Evolutionary conservation across 106 monocot genomes (phyloP), one percentile per base, ranked within the genome.

Genomic region (Dendrobium huoshanense): DNA sequence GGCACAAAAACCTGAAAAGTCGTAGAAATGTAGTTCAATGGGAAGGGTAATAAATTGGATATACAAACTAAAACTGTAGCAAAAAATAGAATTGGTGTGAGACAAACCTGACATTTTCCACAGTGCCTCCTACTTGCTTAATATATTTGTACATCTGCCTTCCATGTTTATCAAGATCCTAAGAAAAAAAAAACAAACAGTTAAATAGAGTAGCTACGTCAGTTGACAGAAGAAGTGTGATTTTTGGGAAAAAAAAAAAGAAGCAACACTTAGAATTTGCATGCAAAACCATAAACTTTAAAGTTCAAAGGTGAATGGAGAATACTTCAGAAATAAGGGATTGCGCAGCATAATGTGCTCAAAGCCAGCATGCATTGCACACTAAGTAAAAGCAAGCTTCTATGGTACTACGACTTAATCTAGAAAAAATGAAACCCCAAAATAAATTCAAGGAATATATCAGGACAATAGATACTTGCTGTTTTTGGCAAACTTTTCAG

Each of bases 81-180:
- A 65, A 24, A 58, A 31, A 70, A 15, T 70, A 70, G 9, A 70
- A 37, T 17, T 5, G 37, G 24, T 37, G 70, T 22, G 20, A 56
- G 54, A 20, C 79, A 75, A 75, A 93, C 95, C 89, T 93, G n/a
- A 88, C 91, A 83, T 67, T 93, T 47, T 93, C 91, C 55, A 88
- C 55, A 0, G 81, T 93, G 20, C 88, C 88, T 54, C 79, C 85
- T 81, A 91, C 75, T 85, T 93, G 91, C 25, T 81, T 84, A 13
- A 96, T 67, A 70, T 56, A 80, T 61, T 88, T 90, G 27, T 72
- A 75, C 74, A 96, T 90, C 80, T 88, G 88, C 44, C 90, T 68
- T 40, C 81, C 91, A 81, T 75, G 84, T 67, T 42, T 88, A 25
- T 87, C 85, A 42, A 87, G 80, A 22, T 93, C 93, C 93, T 95